phyloP scores from a whole-genome alignment of 2,329 filamentous ascomycete species.

The Tolypocladium ophioglossoides region DNA sequence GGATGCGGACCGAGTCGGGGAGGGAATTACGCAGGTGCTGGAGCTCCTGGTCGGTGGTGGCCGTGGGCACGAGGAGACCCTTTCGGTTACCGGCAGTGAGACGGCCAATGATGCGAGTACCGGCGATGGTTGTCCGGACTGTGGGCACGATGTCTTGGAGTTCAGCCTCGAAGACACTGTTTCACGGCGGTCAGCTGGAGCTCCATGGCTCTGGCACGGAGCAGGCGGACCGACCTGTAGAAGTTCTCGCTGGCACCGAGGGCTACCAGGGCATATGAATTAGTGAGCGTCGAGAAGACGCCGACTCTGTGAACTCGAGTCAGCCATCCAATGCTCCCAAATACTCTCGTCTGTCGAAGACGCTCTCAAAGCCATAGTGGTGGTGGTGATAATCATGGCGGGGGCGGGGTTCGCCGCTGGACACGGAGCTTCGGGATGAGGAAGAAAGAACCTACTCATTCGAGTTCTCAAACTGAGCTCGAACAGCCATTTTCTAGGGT shows the following conservation, averaged over 20 bases:
- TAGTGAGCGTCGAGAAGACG: slow-evolving; percentile 93
- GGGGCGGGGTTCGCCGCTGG: slow-evolving; percentile 12
- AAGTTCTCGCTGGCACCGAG: slow-evolving; percentile 97
- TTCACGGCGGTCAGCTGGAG: background rate
- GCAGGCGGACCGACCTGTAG: slow-evolving; percentile 54
- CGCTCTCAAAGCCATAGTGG: background rate
- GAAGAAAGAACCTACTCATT: slow-evolving; percentile 60
- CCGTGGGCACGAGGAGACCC: slow-evolving; percentile 90
- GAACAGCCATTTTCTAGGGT: slow-evolving; percentile 47
- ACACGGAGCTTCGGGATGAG: background rate
- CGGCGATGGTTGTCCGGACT: slow-evolving; percentile 91
- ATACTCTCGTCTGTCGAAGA: background rate
- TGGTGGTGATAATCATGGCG: slow-evolving; percentile 6
- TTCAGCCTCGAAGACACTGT: slow-evolving; percentile 90
- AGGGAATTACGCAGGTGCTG: slow-evolving; percentile 94
- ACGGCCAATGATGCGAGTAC: slow-evolving; percentile 89
- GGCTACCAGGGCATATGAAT: slow-evolving; percentile 90
- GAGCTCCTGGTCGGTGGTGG: slow-evolving; percentile 94
- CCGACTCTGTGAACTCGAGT: slow-evolving; percentile 56
- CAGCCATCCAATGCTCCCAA: background rate
- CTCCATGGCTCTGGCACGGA: background rate
- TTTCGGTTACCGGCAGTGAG: slow-evolving; percentile 95
- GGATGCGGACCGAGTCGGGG: slow-evolving; percentile 84
- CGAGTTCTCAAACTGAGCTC: slow-evolving; percentile 77
- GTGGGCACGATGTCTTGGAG: slow-evolving; percentile 96